Conservation (phyloP, 2,329 filamentous ascomycete species). For the Stachybotrys chlorohalonatus region DNA sequence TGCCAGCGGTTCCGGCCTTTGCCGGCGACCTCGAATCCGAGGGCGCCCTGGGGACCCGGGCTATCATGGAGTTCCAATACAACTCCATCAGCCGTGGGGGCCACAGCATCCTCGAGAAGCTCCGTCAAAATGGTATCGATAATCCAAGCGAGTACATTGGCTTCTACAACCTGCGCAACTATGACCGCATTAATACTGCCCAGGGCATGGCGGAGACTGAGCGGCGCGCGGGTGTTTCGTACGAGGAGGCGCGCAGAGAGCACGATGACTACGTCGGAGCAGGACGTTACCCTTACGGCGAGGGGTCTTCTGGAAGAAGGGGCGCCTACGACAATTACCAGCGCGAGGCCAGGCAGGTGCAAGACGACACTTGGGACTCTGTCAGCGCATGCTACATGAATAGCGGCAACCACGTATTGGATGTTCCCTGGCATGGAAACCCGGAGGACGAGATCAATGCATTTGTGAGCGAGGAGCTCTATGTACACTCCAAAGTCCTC, state of each 20-base stretch:
- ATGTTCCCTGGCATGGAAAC: slow-evolving; percentile 51
- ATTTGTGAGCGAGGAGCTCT: slow-evolving; percentile 93
- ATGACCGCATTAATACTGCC: slow-evolving; percentile 84
- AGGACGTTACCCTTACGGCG: slow-evolving; percentile 22
- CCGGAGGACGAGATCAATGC: slow-evolving; percentile 71
- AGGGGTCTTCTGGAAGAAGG: slow-evolving; percentile 23
- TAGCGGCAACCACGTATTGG: slow-evolving; percentile 58
- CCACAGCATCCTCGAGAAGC: slow-evolving; percentile 78
- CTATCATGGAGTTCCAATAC: slow-evolving; percentile 99
- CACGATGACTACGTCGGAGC: slow-evolving; percentile 40
- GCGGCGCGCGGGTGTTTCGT: slow-evolving; percentile 71
- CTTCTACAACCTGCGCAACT: slow-evolving; percentile 87
- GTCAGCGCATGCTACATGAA: slow-evolving; percentile 80
- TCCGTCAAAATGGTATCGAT: slow-evolving; percentile 59
- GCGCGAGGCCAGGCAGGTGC: slow-evolving; percentile 48
- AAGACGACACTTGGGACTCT: slow-evolving; percentile 58
- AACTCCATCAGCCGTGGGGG: slow-evolving; percentile 90
- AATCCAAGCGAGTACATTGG: slow-evolving; percentile 75
- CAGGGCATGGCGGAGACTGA: slow-evolving; percentile 65
- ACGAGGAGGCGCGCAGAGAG: slow-evolving; percentile 63
- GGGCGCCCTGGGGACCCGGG: slow-evolving; percentile 75
- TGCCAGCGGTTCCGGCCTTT: slow-evolving; percentile 89
- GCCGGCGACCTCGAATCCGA: slow-evolving; percentile 80
- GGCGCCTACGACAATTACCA: slow-evolving; percentile 64
- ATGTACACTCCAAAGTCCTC: slow-evolving; percentile 85